Percentiles rank a stretch among this genome's conserved stretches.
Evolutionary conservation across 1,284 basidiomycete genomes (phyloP).

Genomic region (Phlebopus sp.): DNA sequence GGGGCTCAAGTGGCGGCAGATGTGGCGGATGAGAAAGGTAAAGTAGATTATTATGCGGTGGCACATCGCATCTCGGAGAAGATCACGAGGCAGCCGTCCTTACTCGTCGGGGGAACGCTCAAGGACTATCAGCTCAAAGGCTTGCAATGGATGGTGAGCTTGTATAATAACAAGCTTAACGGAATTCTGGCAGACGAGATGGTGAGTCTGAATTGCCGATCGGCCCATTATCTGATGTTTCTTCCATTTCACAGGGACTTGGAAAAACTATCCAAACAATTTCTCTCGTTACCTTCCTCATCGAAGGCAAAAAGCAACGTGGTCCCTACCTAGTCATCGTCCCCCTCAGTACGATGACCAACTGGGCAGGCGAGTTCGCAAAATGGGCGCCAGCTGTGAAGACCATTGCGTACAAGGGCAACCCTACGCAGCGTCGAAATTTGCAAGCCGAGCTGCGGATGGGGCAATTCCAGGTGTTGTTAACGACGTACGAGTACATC

Average conservation of each 20-base stretch:
- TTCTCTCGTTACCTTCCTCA: slow-evolving; percentile 93
- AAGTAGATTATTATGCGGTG: slow-evolving; percentile 96
- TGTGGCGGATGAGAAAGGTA: slow-evolving; percentile 63
- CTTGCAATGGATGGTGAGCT: slow-evolving; percentile 96
- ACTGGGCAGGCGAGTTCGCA: slow-evolving; percentile 97
- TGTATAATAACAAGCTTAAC: slow-evolving; percentile 98
- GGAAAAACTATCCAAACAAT: slow-evolving; percentile 97
- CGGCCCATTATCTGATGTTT: slow-evolving; percentile 10
- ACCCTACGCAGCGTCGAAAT: slow-evolving; percentile 75
- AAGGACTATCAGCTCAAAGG: slow-evolving; percentile 95
- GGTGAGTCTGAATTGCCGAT: slow-evolving; percentile 45
- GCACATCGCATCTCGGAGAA: slow-evolving; percentile 94
- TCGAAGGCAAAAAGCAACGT: slow-evolving; percentile 87
- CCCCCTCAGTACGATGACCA: slow-evolving; percentile 96
- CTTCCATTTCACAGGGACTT: slow-evolving; percentile 67
- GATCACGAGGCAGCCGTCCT: slow-evolving; percentile 76
- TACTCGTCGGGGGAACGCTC: slow-evolving; percentile 82
- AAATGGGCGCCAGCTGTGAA: slow-evolving; percentile 94
- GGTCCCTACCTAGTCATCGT: slow-evolving; percentile 98
- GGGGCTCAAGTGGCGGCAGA: slow-evolving; percentile 73
- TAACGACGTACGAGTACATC: slow-evolving; percentile 99
- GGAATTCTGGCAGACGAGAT: slow-evolving; percentile 98
- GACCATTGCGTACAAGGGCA: slow-evolving; percentile 91
- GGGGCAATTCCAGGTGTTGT: slow-evolving; percentile 89
- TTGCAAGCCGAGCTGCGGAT: slow-evolving; percentile 74